Base-by-base conservation (phyloP, 2,329 filamentous ascomycete species). In the Ophiostoma perfectum region DNA sequence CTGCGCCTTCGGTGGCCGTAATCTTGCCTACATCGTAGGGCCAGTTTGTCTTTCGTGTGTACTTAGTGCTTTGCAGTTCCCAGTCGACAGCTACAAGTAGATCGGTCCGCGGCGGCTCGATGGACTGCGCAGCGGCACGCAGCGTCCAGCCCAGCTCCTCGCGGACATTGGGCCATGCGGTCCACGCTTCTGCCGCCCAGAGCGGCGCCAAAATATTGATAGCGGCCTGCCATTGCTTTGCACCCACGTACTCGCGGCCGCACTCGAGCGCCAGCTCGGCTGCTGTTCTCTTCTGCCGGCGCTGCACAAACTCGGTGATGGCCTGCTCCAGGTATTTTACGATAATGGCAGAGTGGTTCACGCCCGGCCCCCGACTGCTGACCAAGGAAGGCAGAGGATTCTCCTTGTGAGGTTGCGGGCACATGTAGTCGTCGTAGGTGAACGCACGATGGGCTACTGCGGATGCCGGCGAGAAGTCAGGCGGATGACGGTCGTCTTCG, bases 351-450 rank as follows among this genome's bases (percentile, higher is more conserved):
- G 81, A 78, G 74, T 89, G 86, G 70, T 88, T 80, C 58, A 86
- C 79, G 0, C 84, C 84, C 14, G 58, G 58, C 14, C 58, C 58
- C 38, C 58, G 58, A 5, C 62, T 60, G 12, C 65, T 47, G 38
- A 44, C 16, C 5, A 45, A 12, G 1, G 55, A 55, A 3, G 75
- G 72, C 14, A 87, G 72, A 0, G 86, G 85, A 65, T 81, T 81
- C 73, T 89, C 87, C 71, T 87, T 80, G 70, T 87, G 80, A 1
- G 88, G 87, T 52, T 86, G 82, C 12, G 86, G 86, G 68, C 87
- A 89, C 78, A 90, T 82, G 75, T 89, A 90, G 1, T 84, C 86
- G 74, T 90, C 88, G 71, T 89, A 88, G 1, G 80, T 80, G 70
- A 86, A 86, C 0, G 82, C 80, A 66, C 83, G 84, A 72, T 79